Percentiles rank a stretch among this genome's conserved stretches.
phyloP scores from a whole-genome alignment of 257 asterid species.

The Nyctanthes arbortristis region DNA sequence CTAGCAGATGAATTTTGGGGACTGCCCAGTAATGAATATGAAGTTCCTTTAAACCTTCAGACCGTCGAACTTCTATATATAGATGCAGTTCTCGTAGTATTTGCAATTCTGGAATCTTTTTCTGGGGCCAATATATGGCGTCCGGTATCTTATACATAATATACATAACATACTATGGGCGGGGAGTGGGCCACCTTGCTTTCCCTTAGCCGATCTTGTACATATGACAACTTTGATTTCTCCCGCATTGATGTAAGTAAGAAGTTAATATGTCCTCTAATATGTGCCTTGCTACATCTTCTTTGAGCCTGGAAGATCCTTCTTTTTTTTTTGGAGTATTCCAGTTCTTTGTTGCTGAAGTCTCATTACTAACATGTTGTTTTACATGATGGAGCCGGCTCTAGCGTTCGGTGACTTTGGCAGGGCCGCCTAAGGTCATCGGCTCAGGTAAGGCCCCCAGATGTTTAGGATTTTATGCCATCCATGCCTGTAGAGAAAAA shows the following conservation, averaged over 20 bases:
- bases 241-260: conserved; percentile 3
- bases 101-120: conserved; percentile 52
- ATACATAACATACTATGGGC: conserved; percentile 31
- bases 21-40: conserved; percentile 29
- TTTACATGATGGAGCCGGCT: too few species aligned
- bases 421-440: too few species aligned
- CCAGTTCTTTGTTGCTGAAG: too few species aligned
- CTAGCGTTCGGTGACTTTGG: too few species aligned
- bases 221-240: too few species aligned
- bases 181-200: conserved; percentile 25
- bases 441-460: too few species aligned
- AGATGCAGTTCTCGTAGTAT: conserved; percentile 35
- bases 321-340: too few species aligned
- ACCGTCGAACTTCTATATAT: conserved; percentile 33
- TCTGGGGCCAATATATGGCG: conserved; percentile 37
- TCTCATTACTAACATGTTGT: too few species aligned
- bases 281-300: background rate
- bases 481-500: too few species aligned
- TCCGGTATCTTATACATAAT: conserved; percentile 33
- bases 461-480: too few species aligned
- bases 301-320: too few species aligned
- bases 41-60: conserved; percentile 30
- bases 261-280: background rate
- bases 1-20: conserved; percentile 40
- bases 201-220: too few species aligned